Base-by-base conservation (phyloP, 2,329 filamentous ascomycete species). In the Sodiomyces alkalinus region DNA sequence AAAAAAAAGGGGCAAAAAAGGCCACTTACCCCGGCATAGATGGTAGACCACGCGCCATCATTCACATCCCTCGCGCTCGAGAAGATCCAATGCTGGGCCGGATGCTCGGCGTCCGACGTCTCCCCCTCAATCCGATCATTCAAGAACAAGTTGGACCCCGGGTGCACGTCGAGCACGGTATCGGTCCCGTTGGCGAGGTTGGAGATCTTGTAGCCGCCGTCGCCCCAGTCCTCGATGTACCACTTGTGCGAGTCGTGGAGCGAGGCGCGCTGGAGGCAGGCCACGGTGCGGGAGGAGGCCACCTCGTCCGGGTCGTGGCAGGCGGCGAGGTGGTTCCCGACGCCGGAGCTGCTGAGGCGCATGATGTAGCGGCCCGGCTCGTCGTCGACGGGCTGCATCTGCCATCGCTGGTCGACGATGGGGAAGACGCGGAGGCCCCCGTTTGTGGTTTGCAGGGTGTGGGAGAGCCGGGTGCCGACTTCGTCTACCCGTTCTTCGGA, bases 61-160 rank as follows among this genome's bases (percentile, higher is more conserved):
- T 53, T 31, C 0, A 54, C 43, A 1, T 40, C 19, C 2, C 36
- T 39, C 1, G 39, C 41, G 11, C 48, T 51, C 4, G 42, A 45
- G 39, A 52, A 41, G 22, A 52, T 33, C 49, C 50, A 54, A 7
- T 45, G 47, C 20, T 52, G 49, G 1, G 48, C 47, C 1, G 37
- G 37, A 27, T 51, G 45, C 3, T 38, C 36, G 1, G 28, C 34
- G 1, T 34, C 22, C 14, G 15, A 22, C 3, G 16, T 29, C 20
- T 18, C 28, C 12, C 33, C 33, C 23, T 43, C 36, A 7, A 41
- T 35, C 3, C 46, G 37, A 6, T 36, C 37, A 27, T 40, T 47
- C 46, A 53, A 47, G 17, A 46, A 52, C 3, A 41, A 40, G 3
- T 48, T 42, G 13, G 42, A 44, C 3, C 43, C 41, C 6, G 41